A percentile compares a stretch with the other conserved stretches of the same genome.
These are phyloP conservation scores for Xylariaceae sp. DNA, from an alignment of 2,329 filamentous ascomycete genomes.

Conservation along the genomic window DNA sequence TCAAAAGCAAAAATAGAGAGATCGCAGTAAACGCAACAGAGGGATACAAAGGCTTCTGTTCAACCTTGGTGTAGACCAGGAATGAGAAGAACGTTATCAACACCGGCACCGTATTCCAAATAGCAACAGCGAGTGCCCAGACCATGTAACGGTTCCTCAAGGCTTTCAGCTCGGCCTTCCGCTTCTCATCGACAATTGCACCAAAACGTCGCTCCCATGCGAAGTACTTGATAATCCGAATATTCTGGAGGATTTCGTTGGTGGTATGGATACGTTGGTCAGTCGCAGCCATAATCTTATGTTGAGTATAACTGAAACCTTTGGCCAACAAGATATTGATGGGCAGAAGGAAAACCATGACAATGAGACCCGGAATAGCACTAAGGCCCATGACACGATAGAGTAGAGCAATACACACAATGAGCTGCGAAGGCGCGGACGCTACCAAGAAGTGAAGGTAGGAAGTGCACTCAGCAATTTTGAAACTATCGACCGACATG, in stretches of 20 bases:
- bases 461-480: conserved; percentile 90
- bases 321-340: conserved; percentile 88
- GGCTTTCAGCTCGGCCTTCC: conserved; percentile 74
- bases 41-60: conserved; percentile 85
- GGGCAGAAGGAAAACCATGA: conserved; percentile 87
- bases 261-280: conserved; percentile 96
- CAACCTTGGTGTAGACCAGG: conserved; percentile 86
- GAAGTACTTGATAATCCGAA: conserved; percentile 99
- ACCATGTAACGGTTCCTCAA: conserved; percentile 83
- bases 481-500: conserved; percentile 99
- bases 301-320: conserved; percentile 84
- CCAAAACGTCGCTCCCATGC: conserved; percentile 96
- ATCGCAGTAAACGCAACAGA: conserved; percentile 95
- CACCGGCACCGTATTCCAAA: conserved; percentile 95
- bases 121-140: conserved; percentile 88
- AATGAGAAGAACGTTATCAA: conserved; percentile 97
- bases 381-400: conserved; percentile 91
- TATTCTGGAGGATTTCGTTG: conserved; percentile 96
- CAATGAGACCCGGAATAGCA: conserved; percentile 87
- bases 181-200: conserved; percentile 85
- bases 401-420: conserved; percentile 77
- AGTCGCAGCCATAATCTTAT: conserved; percentile 87
- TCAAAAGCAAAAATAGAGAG: conserved; percentile 90
- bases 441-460: conserved; percentile 97
- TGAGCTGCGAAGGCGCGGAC: conserved; percentile 83